phyloP scores from a whole-genome alignment of 768 basidiomycete genomes.

The Amanita molliuscula region DNA sequence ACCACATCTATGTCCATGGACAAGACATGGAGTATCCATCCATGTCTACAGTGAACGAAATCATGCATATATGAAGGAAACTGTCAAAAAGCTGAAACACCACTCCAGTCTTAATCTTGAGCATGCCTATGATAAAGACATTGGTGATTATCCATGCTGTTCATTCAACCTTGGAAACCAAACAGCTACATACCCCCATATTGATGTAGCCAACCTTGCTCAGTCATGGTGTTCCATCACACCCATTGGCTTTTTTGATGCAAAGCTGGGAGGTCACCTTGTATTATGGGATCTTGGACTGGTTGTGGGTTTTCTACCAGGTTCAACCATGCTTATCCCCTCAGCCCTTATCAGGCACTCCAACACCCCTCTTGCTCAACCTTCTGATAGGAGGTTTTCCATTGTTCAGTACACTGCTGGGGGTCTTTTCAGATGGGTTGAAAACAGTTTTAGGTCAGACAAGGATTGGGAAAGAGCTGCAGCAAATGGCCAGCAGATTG shows the following conservation, averaged over 20 bases:
- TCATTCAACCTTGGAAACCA: constrained; percentile 7
- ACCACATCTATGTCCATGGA: too few relatives aligned
- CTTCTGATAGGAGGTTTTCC: neutral
- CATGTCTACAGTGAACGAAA: neutral
- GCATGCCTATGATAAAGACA: neutral
- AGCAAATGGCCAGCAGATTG: neutral
- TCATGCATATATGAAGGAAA: constrained; percentile 3
- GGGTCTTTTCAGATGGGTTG: neutral
- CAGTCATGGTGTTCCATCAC: neutral
- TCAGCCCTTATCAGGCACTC: neutral
- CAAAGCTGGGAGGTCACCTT: neutral
- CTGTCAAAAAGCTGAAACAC: neutral
- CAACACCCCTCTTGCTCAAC: neutral
- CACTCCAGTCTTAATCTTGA: neutral
- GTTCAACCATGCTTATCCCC: neutral
- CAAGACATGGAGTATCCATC: too few relatives aligned
- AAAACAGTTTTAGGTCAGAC: neutral
- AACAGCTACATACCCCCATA: neutral
- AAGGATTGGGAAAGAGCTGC: neutral
- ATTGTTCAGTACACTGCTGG: neutral
- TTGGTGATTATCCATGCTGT: constrained; percentile 6
- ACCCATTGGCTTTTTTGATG: neutral
- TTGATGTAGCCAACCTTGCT: neutral
- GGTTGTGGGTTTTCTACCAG: neutral
- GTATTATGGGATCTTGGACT: neutral